Evolutionary conservation across 139 green algal species (phyloP).

Genomic region (Ostreobium quekettii): DNA sequence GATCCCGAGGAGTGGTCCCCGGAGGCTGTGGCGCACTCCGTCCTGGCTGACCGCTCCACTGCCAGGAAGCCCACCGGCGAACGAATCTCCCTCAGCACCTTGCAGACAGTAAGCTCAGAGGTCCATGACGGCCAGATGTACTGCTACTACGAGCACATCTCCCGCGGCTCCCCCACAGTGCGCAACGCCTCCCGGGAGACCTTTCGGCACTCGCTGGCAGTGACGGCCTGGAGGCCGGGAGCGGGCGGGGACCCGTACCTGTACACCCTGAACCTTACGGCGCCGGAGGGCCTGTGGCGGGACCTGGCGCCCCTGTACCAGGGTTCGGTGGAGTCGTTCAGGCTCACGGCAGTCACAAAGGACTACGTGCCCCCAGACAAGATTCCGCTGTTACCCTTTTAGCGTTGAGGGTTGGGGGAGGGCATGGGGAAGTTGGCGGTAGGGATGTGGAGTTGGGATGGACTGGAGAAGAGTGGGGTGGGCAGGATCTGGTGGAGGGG

Average conservation of each 20-base stretch:
- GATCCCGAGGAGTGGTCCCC: slow-evolving; percentile 45
- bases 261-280: slow-evolving; percentile 76
- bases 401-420: too few relatives aligned
- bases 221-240: slow-evolving; percentile 42
- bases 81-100: slow-evolving; percentile 56
- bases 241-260: slow-evolving; percentile 56
- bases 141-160: slow-evolving; percentile 74
- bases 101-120: slow-evolving; percentile 47
- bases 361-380: slow-evolving; percentile 46
- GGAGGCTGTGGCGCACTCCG: slow-evolving; percentile 58
- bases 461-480: too few relatives aligned
- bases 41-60: slow-evolving; percentile 63
- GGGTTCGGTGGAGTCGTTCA: slow-evolving; percentile 29
- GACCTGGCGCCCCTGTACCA: slow-evolving; percentile 32
- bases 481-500: too few relatives aligned
- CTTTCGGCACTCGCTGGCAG: slow-evolving; percentile 62
- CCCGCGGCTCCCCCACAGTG: slow-evolving; percentile 64
- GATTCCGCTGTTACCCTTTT: too few relatives aligned
- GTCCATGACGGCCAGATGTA: slow-evolving; percentile 37
- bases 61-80: slow-evolving; percentile 58
- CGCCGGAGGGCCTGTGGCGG: slow-evolving; percentile 49
- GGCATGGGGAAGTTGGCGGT: too few relatives aligned
- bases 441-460: too few relatives aligned
- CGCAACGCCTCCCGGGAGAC: slow-evolving; percentile 44
- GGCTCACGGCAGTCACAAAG: slow-evolving; percentile 12